Base-by-base conservation (phyloP, 805 yeast genomes). In the Metschnikowia rubicola region DNA sequence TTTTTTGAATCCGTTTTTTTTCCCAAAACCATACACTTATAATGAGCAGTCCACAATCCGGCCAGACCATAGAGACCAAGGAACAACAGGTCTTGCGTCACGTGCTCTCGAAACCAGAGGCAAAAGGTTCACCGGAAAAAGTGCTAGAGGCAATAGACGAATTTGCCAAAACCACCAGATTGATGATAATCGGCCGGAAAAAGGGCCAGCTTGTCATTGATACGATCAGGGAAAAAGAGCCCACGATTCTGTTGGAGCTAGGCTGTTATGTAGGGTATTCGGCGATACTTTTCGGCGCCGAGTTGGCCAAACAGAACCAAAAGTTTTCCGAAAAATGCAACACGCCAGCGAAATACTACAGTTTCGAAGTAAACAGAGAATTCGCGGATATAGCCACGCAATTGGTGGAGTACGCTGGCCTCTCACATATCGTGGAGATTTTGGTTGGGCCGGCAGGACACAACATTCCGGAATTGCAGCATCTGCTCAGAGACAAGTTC, bases 211-310 rank as follows among this genome's bases (percentile, higher is more conserved):
- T 60, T 10, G 57, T 66, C 10, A 37, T 55, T 35, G 64, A 64
- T 13, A 52, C 56, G 47, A 60, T 67, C 35, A 48, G 33, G 17
- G 52, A 55, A 33, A 39, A 32, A 3, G 54, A 58, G 32, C 68
- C 71, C 15, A 55, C 56, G 30, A 39, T 60, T 15, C 56, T 65
- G 63, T 48, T 66, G 31, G 73, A 66, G 41, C 53, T 67, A 43
- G 73, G 73, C 17, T 59, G 65, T 28, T 67, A 60, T 41, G 56
- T 66, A 17, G 74, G 72, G 8, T 70, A 69, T 43, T 64, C 71
- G 1, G 75, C 75, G 19, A 57, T 71, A 7, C 57, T 60, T 30
- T 68, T 69, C 46, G 68, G 64, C 4, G 53, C 54, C 11, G 64
- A 58, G 31, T 48, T 68, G 35, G 44, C 52, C 8, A 48, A 56